Evolutionary conservation across 768 basidiomycete species (phyloP).

Genomic region (Russula emetica): DNA sequence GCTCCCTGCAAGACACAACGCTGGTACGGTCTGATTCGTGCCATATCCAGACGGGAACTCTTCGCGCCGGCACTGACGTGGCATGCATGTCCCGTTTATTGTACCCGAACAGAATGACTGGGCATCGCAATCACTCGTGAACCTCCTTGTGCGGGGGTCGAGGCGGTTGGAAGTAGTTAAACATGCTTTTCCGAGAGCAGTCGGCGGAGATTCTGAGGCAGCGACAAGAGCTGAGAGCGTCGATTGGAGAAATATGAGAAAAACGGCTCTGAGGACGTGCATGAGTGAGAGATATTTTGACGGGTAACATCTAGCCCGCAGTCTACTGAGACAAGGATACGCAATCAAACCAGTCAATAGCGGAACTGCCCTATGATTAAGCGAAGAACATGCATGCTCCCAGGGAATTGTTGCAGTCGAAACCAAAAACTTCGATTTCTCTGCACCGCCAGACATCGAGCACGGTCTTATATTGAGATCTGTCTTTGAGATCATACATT

Average conservation of each 20-base stretch:
- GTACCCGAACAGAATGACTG: constrained; percentile 24
- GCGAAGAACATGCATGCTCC: background rate
- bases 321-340: background rate
- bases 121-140: constrained; percentile 24
- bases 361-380: background rate
- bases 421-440: background rate
- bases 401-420: background rate
- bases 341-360: background rate
- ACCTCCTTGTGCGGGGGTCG: constrained; percentile 24
- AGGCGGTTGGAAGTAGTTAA: constrained; percentile 20
- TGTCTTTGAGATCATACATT: background rate
- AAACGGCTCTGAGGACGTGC: background rate
- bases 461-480: background rate
- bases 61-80: constrained; percentile 25
- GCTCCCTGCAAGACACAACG: constrained; percentile 18
- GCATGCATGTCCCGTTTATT: constrained; percentile 22
- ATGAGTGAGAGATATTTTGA: constrained; percentile 1
- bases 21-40: constrained; percentile 10
- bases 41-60: constrained; percentile 24
- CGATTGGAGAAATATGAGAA: background rate
- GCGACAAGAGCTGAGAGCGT: background rate
- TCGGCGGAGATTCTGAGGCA: background rate
- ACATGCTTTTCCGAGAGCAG: constrained; percentile 20
- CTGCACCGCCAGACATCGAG: background rate
- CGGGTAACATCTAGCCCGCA: background rate